Evolutionary conservation across 1,284 basidiomycete genomes (phyloP).

Genomic region (Leccinum huronense): DNA sequence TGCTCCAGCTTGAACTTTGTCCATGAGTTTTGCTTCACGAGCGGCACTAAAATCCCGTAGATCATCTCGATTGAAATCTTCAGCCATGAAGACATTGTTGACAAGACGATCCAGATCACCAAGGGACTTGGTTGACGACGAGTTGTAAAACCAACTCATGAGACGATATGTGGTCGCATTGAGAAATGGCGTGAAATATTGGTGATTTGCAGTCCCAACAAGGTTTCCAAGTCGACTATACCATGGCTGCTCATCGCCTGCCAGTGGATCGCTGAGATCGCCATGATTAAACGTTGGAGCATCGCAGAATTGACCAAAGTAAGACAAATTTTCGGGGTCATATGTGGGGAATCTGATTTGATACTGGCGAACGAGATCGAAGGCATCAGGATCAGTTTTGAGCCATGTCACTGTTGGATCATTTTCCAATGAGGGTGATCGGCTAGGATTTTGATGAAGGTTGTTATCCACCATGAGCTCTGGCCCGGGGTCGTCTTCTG

Average conservation of each 20-base stretch:
- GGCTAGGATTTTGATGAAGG: neutral
- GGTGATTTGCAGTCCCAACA: neutral
- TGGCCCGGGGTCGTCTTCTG: neutral
- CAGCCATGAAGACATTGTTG: slow-evolving; percentile 29
- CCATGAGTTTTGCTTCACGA: slow-evolving; percentile 17
- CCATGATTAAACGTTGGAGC: neutral
- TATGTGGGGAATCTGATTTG: neutral
- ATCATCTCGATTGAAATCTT: slow-evolving; percentile 25
- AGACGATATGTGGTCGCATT: slow-evolving; percentile 28
- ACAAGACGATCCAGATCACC: slow-evolving; percentile 32
- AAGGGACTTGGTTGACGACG: slow-evolving; percentile 26
- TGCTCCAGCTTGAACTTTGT: slow-evolving; percentile 6
- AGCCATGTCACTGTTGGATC: neutral
- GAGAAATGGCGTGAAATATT: slow-evolving; percentile 25
- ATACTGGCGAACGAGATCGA: neutral
- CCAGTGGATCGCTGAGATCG: neutral
- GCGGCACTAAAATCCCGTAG: slow-evolving; percentile 19
- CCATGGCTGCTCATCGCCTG: neutral
- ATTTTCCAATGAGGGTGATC: neutral
- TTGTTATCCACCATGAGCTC: neutral
- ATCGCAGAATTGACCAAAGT: slow-evolving; percentile 1
- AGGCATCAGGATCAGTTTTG: neutral
- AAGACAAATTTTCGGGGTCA: neutral
- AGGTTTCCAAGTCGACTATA: neutral
- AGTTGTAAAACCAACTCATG: slow-evolving; percentile 35